Percentiles rank a stretch among this genome's conserved stretches.
phyloP scores from a whole-genome alignment of 225 moss, liverwort and hornwort genomes.

The Pseudisothecium myosuroides region DNA sequence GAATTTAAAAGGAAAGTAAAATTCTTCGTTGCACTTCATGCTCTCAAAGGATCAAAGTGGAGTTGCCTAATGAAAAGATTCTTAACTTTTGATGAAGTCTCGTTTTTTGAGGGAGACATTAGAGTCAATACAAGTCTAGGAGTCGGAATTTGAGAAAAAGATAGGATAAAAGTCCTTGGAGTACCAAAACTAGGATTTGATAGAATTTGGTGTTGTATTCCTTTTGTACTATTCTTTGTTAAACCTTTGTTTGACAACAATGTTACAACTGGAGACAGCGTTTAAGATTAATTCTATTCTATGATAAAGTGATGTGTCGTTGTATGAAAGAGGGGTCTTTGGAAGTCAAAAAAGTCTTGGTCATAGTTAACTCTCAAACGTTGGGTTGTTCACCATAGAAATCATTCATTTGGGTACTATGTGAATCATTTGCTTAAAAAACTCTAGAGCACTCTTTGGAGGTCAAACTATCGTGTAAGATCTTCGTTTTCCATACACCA shows the following conservation, averaged over 20 bases:
- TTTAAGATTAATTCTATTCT: not conserved
- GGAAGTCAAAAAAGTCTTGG: not conserved
- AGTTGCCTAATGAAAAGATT: not conserved
- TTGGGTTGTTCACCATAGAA: accelerated
- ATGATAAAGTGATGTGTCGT: not conserved
- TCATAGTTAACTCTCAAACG: accelerated
- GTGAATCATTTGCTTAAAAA: not conserved
- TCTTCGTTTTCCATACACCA: not conserved
- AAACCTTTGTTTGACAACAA: too few relatives aligned
- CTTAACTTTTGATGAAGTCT: accelerated
- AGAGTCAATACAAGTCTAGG: too few relatives aligned
- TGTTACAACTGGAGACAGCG: too few relatives aligned
- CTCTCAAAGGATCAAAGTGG: not conserved
- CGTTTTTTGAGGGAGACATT: too few relatives aligned
- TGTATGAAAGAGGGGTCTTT: accelerated
- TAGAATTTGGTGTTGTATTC: too few relatives aligned
- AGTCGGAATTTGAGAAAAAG: too few relatives aligned
- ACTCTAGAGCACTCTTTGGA: not conserved
- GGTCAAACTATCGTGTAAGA: not conserved
- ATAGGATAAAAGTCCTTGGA: too few relatives aligned
- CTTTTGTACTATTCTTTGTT: too few relatives aligned
- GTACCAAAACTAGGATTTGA: too few relatives aligned
- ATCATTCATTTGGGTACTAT: not conserved
- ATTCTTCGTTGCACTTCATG: not conserved
- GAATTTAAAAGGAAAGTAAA: not conserved